Percentiles rank a stretch among this genome's conserved stretches.
Evolutionary conservation across 352 stramenopile species (phyloP).

Genomic region (Peronospora belbahrii): DNA sequence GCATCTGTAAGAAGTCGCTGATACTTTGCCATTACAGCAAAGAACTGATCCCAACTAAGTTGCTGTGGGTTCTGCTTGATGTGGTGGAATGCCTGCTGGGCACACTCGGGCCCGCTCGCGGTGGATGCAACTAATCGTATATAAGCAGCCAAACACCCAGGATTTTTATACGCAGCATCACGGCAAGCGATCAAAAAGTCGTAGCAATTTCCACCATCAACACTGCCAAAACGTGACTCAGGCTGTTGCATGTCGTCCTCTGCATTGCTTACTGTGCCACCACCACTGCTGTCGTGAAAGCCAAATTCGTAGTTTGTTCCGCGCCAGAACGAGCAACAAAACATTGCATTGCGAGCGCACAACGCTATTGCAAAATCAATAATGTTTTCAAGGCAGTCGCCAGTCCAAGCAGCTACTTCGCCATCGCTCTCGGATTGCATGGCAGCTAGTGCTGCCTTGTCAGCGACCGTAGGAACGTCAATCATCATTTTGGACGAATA

Average conservation of each 20-base stretch:
- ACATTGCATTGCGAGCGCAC: slow-evolving; percentile 44
- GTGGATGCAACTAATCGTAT: slow-evolving; percentile 64
- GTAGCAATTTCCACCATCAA: slow-evolving; percentile 40
- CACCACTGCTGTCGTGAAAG: slow-evolving; percentile 25
- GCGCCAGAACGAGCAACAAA: slow-evolving; percentile 63
- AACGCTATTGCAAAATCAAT: slow-evolving; percentile 64
- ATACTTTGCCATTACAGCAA: slow-evolving; percentile 80
- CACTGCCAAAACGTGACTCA: slow-evolving; percentile 14
- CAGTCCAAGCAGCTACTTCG: slow-evolving; percentile 51
- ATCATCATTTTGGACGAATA: slow-evolving; percentile 77
- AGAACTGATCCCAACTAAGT: slow-evolving; percentile 82
- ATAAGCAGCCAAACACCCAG: slow-evolving; percentile 63
- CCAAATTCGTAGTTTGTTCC: slow-evolving; percentile 29
- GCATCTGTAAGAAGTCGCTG: slow-evolving; percentile 67
- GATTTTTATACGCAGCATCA: slow-evolving; percentile 70
- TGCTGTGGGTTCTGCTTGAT: slow-evolving; percentile 79
- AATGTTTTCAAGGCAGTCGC: slow-evolving; percentile 73
- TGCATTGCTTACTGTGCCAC: slow-evolving; percentile 11
- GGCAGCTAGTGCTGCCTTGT: slow-evolving; percentile 52
- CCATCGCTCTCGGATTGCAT: slow-evolving; percentile 60
- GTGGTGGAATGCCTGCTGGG: slow-evolving; percentile 75
- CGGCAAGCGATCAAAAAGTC: slow-evolving; percentile 61
- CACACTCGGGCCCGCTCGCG: slow-evolving; percentile 57
- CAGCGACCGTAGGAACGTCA: slow-evolving; percentile 64
- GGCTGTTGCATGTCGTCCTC: slow-evolving; percentile 18